These are phyloP conservation scores for Parafenestella ontariensis DNA, from an alignment of 2,329 filamentous ascomycete species.

Conservation along the genomic window DNA sequence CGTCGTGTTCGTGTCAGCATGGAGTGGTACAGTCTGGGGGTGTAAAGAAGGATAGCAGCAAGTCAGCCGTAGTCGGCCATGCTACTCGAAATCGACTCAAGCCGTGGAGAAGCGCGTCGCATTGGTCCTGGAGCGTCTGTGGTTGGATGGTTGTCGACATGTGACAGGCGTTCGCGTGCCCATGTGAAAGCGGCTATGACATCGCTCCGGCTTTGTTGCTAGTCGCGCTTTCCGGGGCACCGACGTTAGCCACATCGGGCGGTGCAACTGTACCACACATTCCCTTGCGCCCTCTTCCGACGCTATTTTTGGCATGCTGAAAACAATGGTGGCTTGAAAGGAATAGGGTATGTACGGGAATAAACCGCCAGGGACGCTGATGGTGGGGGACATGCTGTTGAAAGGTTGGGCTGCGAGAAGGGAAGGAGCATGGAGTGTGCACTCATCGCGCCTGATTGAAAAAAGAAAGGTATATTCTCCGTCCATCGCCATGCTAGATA, in stretches of 20 bases:
- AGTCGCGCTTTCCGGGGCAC: constrained; percentile 4
- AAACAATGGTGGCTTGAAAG: not conserved
- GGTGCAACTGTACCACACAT: not conserved
- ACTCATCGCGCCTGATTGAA: not conserved
- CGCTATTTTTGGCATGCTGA: not conserved
- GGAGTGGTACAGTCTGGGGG: not conserved
- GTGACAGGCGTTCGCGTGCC: constrained; percentile 27
- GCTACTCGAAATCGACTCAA: constrained; percentile 5
- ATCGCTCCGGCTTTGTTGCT: constrained; percentile 18
- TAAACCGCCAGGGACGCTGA: not conserved
- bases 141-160: constrained; percentile 27
- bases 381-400: not conserved
- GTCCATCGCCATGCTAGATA: not conserved
- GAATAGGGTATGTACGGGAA: not conserved
- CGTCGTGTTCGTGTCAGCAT: constrained; percentile 2
- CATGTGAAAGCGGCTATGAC: constrained; percentile 31
- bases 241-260: constrained; percentile 2
- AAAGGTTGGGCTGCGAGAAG: not conserved
- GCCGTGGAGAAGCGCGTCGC: constrained; percentile 26
- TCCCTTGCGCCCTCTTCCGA: not conserved
- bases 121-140: constrained; percentile 19
- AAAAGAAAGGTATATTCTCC: not conserved
- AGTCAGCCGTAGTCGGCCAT: constrained; percentile 24
- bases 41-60: not conserved
- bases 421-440: not conserved